phyloP scores from a whole-genome alignment of 495 filamentous ascomycete genomes.

The Pseudevernia furfuracea region DNA sequence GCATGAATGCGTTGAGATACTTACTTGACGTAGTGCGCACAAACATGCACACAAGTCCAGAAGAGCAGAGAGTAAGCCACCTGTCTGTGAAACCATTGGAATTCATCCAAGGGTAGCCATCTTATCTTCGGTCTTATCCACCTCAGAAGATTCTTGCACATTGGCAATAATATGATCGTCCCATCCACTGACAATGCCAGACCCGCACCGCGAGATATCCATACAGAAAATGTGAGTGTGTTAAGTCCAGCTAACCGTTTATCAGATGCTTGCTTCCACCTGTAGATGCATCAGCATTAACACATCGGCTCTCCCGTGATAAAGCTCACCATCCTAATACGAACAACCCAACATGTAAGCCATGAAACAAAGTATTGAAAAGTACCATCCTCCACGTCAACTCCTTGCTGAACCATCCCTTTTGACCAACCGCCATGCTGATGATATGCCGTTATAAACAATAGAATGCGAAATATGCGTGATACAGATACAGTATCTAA shows the following conservation, averaged over 20 bases:
- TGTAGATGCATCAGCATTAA: constrained; percentile 30
- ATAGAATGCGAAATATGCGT: background rate
- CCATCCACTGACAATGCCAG: constrained; percentile 74
- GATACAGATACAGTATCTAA: background rate
- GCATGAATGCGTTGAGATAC: constrained; percentile 29
- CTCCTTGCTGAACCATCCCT: constrained; percentile 32
- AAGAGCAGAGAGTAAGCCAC: constrained; percentile 82
- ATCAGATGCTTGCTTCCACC: constrained; percentile 70
- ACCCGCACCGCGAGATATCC: constrained; percentile 90
- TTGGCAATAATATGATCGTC: constrained; percentile 81
- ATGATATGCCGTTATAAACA: background rate
- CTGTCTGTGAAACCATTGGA: constrained; percentile 94
- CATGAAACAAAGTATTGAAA: constrained; percentile 85
- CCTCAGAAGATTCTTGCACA: constrained; percentile 84
- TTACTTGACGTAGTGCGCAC: constrained; percentile 92
- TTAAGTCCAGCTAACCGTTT: constrained; percentile 67
- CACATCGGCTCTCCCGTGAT: background rate
- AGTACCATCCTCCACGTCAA: constrained; percentile 59
- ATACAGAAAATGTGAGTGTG: constrained; percentile 77
- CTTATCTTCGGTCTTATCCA: constrained; percentile 78
- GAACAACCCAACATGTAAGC: constrained; percentile 72
- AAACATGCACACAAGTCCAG: constrained; percentile 70
- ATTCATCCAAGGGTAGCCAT: constrained; percentile 89
- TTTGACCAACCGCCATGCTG: constrained; percentile 22
- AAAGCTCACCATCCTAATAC: constrained; percentile 73